Evolutionary conservation across 306 rosid species (phyloP), one percentile per base, ranked within the genome.

Genomic region (Potentilla sterilis): DNA sequence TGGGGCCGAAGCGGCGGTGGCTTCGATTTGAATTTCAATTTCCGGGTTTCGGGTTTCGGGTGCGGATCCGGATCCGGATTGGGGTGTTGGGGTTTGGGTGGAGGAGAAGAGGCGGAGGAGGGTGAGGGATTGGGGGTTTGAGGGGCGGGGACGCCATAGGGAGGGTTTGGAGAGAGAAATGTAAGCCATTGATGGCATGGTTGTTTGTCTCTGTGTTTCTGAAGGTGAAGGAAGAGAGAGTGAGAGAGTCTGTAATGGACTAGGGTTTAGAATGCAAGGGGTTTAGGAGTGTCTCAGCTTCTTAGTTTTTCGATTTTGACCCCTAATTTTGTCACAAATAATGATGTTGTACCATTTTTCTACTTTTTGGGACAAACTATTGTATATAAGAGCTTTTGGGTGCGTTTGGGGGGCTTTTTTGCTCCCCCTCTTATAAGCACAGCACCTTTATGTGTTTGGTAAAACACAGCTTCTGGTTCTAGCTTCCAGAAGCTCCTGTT

Each of bases 121-220:
- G 42, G 38, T 18, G 69, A 69, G 73, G 73, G 54, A 70, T 37
- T 59, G 85, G 78, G 62, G 72, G 42, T 72, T 81, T 37, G 71
- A 83, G 79, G 66, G 72, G 49, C 44, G 42, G 85, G 86, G 5
- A 16, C 73, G 81, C 85, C 85, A 81, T 80, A 70, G 85, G 69
- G 79, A 79, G 63, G 86, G 91, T 77, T 89, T 88, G 7, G 86
- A 85, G 62, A 69, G 74, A 67, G 90, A 81, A 73, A 88, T 13
- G 79, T 69, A 83, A 24, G 96, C 86, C 97, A 89, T 90, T 69
- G 83, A 59, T 4, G 44, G 2, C 72, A 64, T 40, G 19, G 70
- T 57, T 1, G 61, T 28, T 28, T 10, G 28, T 54, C 55, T 51
- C 61, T 55, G 61, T 73, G 76, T 11, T 54, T 69, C 22, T 34